Base-by-base conservation (phyloP, 2,329 filamentous ascomycete species). In the Trichoderma lentiforme region DNA sequence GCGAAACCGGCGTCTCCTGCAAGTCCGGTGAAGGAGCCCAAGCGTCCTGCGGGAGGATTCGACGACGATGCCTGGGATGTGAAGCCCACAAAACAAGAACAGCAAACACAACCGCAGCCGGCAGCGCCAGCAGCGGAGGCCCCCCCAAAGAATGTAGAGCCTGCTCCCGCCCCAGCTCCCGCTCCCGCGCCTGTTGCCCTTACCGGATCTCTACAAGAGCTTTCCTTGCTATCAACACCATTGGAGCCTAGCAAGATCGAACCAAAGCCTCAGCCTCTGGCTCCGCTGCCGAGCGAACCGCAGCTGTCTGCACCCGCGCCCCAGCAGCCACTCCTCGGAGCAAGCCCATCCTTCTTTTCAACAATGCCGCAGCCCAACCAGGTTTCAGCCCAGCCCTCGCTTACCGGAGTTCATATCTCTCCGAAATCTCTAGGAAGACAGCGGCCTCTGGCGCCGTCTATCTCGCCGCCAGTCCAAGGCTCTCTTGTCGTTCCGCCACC, bases 61-160 rank as follows among this genome's bases (percentile, higher is more conserved):
- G 96, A 99, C 66, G 96, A 98, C 78, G 94, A 98, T 84, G 96
- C 96, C 9, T 99, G 96, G 96, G 93, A 97, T 77, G 92, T 97
- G 64, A 98, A 98, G 83, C 93, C 94, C 21, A 88, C 92, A 15
- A 92, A 90, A 79, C 88, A 90, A 32, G 73, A 72, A 74, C 81
- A 77, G 66, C 73, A 75, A 34, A 72, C 75, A 30, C 80, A 75
- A 75, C n/a, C 66, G 24, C 83, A 75, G 73, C 82, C 57, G 3
- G 9, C 60, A 73, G 43, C 72, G 53, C 74, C 80, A 72, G 73
- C 67, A 4, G 73, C 69, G 3, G 71, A 51, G 24, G 32, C 71
- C 30, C 57, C 71, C 30, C 57, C 67, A 11, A 24, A 6, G 30
- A 66, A 56, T 26, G 18, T 47, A 28, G 21, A 47, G n/a, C 47